Conservation (phyloP, 495 filamentous ascomycete genomes). For the Podospora australis region DNA sequence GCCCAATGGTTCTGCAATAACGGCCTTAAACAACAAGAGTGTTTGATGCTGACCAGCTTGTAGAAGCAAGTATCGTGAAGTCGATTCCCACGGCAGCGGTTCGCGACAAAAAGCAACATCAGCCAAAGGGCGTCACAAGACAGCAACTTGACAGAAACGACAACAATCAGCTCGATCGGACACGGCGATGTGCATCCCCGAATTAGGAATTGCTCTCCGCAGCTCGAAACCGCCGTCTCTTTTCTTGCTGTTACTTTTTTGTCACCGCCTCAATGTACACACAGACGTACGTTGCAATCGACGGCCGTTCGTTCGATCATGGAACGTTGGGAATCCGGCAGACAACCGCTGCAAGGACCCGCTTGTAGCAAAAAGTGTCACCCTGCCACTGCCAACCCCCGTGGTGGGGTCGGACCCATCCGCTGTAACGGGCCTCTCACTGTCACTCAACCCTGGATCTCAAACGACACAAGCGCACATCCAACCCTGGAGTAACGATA, state of each 20-base stretch:
- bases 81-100: too few relatives aligned
- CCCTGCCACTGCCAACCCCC: too few relatives aligned
- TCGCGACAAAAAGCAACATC: background rate
- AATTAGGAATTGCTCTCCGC: background rate
- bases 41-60: too few relatives aligned
- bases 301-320: background rate
- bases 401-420: background rate
- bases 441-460: background rate
- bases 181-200: background rate
- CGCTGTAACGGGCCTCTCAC: background rate
- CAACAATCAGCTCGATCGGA: background rate
- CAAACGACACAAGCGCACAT: background rate
- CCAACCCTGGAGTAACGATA: background rate
- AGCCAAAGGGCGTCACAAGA: too few relatives aligned
- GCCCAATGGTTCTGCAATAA: background rate
- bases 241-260: background rate
- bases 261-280: background rate
- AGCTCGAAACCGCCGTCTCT: background rate
- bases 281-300: background rate
- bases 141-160: background rate
- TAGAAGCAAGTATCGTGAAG: too few relatives aligned
- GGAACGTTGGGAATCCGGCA: background rate
- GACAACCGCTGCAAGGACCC: background rate
- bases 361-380: background rate
- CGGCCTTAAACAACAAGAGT: too few relatives aligned